Base-by-base conservation (phyloP, 2,329 filamentous ascomycete species). In the Chalaropsis thielavioides region DNA sequence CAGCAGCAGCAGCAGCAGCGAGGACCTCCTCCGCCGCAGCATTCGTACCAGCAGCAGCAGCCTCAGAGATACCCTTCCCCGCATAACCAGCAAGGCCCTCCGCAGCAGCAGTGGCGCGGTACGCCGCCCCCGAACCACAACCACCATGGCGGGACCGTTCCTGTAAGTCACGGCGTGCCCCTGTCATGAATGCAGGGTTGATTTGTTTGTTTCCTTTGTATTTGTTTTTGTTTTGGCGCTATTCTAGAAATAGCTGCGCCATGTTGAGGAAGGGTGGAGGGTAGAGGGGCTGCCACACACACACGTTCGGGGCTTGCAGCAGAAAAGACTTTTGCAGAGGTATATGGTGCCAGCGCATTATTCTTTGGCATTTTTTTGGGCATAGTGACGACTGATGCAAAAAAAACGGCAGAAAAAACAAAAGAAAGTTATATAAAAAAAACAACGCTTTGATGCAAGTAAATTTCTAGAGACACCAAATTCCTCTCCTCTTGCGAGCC, bases 31-130 rank as follows among this genome's bases (percentile, higher is more conserved):
- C 59, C 22, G 41, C 41, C 46, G 13, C 46, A 49, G n/a, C 46
- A n/a, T 49, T 8, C 46, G 10, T 24, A 49, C 13, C 46, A 59
- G 17, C 62, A 58, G 27, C 62, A 64, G 27, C 44, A 54, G 17
- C 44, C 38, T 13, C 62, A 35, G 19, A 59, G 54, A 64, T 64
- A 64, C 24, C 64, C 63, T 2, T 49, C 64, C 17, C 61, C 46
- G 22, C 46, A 49, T 3, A 49, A 61, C 24, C 61, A 66, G 40
- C 49, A 58, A 49, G 63, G 61, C 1, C 43, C 49, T 2, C 63
- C 56, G 43, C 62, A 49, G 31, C 64, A 61, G 51, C 65, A 66
- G 59, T 66, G 65, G 65, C 65, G 65, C 54, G 65, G 61, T 5
- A 61, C 64, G 31, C 64, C 61, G n/a, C 51, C 51, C 24, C 17